Conservation (phyloP, 306 rosid genomes). For the Prunus mira region DNA sequence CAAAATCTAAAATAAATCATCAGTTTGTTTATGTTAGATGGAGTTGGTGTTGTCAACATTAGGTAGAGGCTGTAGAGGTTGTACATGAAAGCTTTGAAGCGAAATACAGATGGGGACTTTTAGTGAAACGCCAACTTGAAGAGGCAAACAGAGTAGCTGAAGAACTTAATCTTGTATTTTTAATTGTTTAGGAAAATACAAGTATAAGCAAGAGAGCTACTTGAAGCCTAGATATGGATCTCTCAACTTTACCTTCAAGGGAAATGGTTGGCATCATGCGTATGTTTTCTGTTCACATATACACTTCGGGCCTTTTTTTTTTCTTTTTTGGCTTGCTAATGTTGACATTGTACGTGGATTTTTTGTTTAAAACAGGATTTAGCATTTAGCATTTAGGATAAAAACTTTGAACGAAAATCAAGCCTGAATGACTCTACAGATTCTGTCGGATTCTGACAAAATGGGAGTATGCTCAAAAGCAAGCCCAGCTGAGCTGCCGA, state of each 20-base stretch:
- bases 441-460: too few species aligned
- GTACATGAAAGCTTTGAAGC: neutral
- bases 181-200: neutral
- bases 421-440: too few species aligned
- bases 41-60: constrained; percentile 6
- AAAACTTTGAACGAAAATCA: too few species aligned
- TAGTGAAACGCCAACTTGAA: neutral
- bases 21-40: neutral
- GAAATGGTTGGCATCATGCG: neutral
- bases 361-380: neutral
- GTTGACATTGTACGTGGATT: too few species aligned
- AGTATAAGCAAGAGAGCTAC: neutral
- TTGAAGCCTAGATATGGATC: neutral
- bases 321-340: too few species aligned
- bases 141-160: neutral
- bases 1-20: neutral
- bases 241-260: neutral
- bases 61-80: neutral
- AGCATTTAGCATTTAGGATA: too few species aligned
- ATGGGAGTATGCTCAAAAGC: too few species aligned
- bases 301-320: neutral
- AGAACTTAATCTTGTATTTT: neutral
- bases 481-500: too few species aligned
- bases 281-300: neutral
- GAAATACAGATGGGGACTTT: neutral